Evolutionary conservation across 2,329 filamentous ascomycete species (phyloP).

Genomic region (Dryadomyces quercivorus): DNA sequence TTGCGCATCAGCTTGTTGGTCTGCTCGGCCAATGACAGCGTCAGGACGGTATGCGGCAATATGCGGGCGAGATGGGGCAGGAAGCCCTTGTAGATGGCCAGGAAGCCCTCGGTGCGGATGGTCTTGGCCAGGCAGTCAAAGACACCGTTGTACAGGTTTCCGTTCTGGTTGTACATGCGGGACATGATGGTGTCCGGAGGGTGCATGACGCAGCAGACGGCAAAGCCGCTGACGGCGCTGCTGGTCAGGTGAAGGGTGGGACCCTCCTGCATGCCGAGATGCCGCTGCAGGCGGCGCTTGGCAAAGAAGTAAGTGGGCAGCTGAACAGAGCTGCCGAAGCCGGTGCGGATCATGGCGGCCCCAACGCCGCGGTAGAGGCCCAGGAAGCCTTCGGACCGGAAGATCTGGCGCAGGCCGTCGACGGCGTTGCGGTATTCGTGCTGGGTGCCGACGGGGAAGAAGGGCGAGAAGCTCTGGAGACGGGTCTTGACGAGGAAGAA

Average conservation of each 20-base stretch:
- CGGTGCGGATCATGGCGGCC: slow-evolving; percentile 90
- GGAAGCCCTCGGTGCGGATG: slow-evolving; percentile 74
- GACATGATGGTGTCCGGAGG: slow-evolving; percentile 95
- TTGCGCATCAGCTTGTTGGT: slow-evolving; percentile 85
- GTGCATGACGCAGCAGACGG: slow-evolving; percentile 97
- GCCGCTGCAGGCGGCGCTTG: slow-evolving; percentile 70
- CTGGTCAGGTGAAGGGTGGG: slow-evolving; percentile 79
- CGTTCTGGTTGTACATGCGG: slow-evolving; percentile 96
- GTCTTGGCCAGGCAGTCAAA: slow-evolving; percentile 90
- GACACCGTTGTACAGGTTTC: slow-evolving; percentile 87
- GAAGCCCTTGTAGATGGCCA: slow-evolving; percentile 97
- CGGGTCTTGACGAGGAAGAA: slow-evolving; percentile 98
- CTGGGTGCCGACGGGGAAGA: slow-evolving; percentile 91
- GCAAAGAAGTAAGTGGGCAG: slow-evolving; percentile 97
- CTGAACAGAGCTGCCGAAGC: slow-evolving; percentile 91
- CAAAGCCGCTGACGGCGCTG: slow-evolving; percentile 83
- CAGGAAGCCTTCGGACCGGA: slow-evolving; percentile 58
- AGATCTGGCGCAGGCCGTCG: slow-evolving; percentile 75
- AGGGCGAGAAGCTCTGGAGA: slow-evolving; percentile 85
- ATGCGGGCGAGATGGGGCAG: slow-evolving; percentile 90
- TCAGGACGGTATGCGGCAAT: slow-evolving; percentile 88
- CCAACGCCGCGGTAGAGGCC: slow-evolving; percentile 85
- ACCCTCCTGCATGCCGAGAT: slow-evolving; percentile 83
- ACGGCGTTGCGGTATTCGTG: slow-evolving; percentile 78
- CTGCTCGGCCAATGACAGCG: slow-evolving; percentile 86